These are phyloP conservation scores for Fusarium annulatum DNA, from an alignment of 2,329 filamentous ascomycete species.

Conservation along the genomic window DNA sequence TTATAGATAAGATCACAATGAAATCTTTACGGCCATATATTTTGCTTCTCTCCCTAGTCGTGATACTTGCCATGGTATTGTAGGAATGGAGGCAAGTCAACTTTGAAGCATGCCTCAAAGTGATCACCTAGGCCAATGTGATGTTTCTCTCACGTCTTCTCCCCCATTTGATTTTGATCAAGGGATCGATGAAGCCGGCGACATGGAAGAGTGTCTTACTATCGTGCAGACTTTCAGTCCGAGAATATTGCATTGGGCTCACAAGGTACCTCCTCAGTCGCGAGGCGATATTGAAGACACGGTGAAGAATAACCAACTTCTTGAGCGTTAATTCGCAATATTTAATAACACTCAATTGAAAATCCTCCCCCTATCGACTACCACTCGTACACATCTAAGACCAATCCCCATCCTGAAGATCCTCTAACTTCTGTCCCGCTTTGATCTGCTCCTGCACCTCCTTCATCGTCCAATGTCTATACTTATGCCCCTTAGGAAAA, in stretches of 20 bases:
- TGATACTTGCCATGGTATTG: rapidly evolving
- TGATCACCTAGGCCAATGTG: rapidly evolving
- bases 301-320: rapidly evolving
- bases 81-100: rapidly evolving
- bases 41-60: rapidly evolving
- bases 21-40: rapidly evolving
- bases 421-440: constrained; percentile 27
- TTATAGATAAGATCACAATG: not conserved
- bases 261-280: rapidly evolving
- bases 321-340: rapidly evolving
- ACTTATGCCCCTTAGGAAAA: constrained; percentile 26
- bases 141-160: rapidly evolving
- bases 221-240: rapidly evolving
- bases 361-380: not conserved
- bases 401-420: constrained; percentile 33
- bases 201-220: rapidly evolving
- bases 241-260: rapidly evolving
- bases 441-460: constrained; percentile 29
- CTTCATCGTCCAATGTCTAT: constrained; percentile 33
- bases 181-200: not conserved
- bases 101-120: rapidly evolving
- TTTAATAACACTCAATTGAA: not conserved
- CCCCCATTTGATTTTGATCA: rapidly evolving
- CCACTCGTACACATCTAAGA: not conserved
- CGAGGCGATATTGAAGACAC: rapidly evolving